Base-by-base conservation (phyloP, 257 asterid species). In the Solanum clarkiae region DNA sequence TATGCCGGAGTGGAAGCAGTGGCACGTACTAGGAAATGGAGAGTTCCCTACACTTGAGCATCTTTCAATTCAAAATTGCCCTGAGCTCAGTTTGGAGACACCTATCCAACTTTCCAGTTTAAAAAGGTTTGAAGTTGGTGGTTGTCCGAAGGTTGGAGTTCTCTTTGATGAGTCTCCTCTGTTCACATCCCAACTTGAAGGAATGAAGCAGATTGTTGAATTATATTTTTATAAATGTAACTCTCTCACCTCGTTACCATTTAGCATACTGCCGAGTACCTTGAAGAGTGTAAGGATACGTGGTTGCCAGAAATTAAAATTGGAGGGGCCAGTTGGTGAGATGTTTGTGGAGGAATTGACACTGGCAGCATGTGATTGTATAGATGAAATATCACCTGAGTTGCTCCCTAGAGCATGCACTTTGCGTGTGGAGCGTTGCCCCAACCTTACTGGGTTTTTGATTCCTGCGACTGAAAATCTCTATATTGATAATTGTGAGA, bases 311-410 rank as follows among this genome's bases (percentile, higher is more conserved):
- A 62, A 62, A 44, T 10, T 82, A 45, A 24, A 82, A 60, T 22
- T 60, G 47, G 45, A 47, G n/a, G 1, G 18, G 1, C 22, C 45
- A 24, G 12, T 63, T 63, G 9, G 70, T 49, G 54, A 49, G 8
- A 3, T 62, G 36, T 18, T 42, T 11, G 8, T 53, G 26, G 26
- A 26, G 26, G 26, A 26, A 26, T 26, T 26, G 26, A 26, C 26
- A 3, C 4, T 32, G 7, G 0, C 0, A 0, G 18, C 0, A 7
- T n/a, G 57, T 16, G 42, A 22, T 7, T 56, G 1, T 0, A 55
- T 55, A 55, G 60, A 55, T 55, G 22, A 53, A 4, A 54, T 54
- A 54, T 1, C 57, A 15, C 18, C 57, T 14, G 1, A 42, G 32
- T 1, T 0, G 0, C 1, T 0, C 13, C 65, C 65, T 6, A 57